A percentile compares a stretch with the other conserved stretches of the same genome.
Conservation (phyloP, 148 eudicot species). For the Beta vulgaris region DNA sequence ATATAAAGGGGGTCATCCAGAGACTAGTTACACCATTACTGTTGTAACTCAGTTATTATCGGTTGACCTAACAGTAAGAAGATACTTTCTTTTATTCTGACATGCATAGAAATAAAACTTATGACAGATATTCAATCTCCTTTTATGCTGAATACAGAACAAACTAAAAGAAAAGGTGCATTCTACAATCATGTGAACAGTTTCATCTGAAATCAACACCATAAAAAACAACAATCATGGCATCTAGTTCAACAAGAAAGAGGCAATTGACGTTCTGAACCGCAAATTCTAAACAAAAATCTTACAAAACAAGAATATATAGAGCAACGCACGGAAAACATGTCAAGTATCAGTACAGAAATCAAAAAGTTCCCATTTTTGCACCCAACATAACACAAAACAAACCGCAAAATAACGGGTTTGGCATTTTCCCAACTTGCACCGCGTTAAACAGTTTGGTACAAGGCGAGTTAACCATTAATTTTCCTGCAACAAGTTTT, state of each 20-base stretch:
- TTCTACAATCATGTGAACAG: neutral
- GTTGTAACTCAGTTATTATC: neutral
- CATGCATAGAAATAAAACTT: neutral
- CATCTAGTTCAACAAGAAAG: neutral
- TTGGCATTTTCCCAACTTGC: too few relatives aligned
- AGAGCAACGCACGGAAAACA: neutral
- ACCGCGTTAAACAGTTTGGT: too few relatives aligned
- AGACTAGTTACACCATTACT: too few relatives aligned
- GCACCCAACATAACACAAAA: neutral
- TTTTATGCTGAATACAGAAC: neutral
- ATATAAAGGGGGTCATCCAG: neutral
- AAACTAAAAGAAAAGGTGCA: neutral
- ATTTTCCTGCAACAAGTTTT: too few relatives aligned
- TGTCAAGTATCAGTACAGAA: neutral
- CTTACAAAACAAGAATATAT: neutral
- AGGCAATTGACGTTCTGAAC: neutral
- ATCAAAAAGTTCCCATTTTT: neutral
- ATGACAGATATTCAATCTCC: neutral
- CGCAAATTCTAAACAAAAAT: neutral
- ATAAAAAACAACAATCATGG: neutral
- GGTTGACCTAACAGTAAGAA: neutral
- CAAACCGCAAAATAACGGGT: too few relatives aligned
- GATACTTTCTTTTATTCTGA: neutral
- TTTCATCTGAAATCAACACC: neutral
- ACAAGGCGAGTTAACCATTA: too few relatives aligned